A percentile compares a stretch with the other conserved stretches of the same genome.
Evolutionary conservation across 495 filamentous ascomycete species (phyloP).

Genomic region (Penicillium goetzii): DNA sequence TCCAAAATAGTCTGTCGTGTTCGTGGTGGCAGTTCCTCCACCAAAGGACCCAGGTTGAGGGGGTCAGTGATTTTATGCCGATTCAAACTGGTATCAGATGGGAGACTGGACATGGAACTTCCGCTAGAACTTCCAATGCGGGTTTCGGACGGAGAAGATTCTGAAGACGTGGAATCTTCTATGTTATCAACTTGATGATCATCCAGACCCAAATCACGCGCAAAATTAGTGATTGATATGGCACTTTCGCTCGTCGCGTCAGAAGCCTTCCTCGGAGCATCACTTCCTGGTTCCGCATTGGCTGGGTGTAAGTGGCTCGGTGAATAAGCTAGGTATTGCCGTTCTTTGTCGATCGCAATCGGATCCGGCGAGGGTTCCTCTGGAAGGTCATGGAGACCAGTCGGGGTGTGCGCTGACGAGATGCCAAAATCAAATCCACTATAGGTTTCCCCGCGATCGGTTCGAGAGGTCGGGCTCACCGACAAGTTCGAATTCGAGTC

Average conservation of each 20-base stretch:
- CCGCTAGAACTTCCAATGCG: conserved; percentile 74
- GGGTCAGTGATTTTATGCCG: conserved; percentile 39
- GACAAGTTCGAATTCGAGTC: conserved; percentile 33
- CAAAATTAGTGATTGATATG: conserved; percentile 45
- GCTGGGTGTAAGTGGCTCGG: conserved; percentile 27
- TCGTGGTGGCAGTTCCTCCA: conserved; percentile 39
- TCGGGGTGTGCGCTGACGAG: conserved; percentile 5
- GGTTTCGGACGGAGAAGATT: conserved; percentile 64
- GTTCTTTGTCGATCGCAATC: conserved; percentile 3
- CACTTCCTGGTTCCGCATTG: conserved; percentile 14
- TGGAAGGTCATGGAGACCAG: conserved; percentile 29
- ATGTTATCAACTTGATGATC: conserved; percentile 45
- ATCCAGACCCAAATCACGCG: conserved; percentile 46
- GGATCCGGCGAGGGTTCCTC: conserved; percentile 21
- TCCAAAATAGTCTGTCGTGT: conserved; percentile 28
- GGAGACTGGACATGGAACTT: conserved; percentile 70
- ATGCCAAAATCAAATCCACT: conserved; percentile 41
- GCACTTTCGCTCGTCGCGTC: conserved; percentile 41
- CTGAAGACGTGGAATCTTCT: conserved; percentile 71
- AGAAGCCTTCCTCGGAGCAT: conserved; percentile 31
- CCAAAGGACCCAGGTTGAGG: conserved; percentile 39
- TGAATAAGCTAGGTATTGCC: conserved; percentile 12
- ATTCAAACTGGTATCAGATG: conserved; percentile 44
- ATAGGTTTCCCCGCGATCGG: conserved; percentile 31
- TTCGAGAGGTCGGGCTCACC: conserved; percentile 25